Evolutionary conservation across 305 asterid genomes (phyloP), one percentile per base, ranked within the genome.

Genomic region (Fraxinus paxiana): DNA sequence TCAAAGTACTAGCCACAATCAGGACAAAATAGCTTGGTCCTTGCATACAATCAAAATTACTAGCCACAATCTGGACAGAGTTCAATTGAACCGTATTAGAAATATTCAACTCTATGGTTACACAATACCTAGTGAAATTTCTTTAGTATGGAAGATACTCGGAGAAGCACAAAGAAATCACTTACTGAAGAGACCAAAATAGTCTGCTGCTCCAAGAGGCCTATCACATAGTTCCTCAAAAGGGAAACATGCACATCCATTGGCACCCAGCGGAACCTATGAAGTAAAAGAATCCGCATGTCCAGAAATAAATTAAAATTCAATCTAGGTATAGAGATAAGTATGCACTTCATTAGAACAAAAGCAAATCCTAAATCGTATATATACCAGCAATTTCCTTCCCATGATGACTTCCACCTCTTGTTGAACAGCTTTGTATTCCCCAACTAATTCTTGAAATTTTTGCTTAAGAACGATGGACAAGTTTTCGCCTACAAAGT

Each of bases 341-440:
- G 26, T 18, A 54, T 48, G 72, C 59, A 4, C 9, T 61, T 34
- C 34, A 33, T 13, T 41, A 63, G 43, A 4, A 61, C 5, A 75
- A 30, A 28, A 22, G 74, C 34, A 65, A 38, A 81, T 75, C 75
- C 46, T 37, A 77, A 71, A 9, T 8, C 7, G 37, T 12, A 37
- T 28, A 83, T 82, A 26, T 82, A 95, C 98, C 90, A 79, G 89
- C 83, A 95, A 85, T 87, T 89, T 93, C 87, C 98, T 92, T 59
- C 98, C 98, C 98, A 95, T 95, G 82, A 95, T 92, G 82, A 95
- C 98, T 83, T 95, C 98, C 63, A 93, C 98, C 82, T 87, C 97
- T 79, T 91, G 97, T 8, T 94, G 94, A 81, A 87, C 81, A 59
- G 94, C 91, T 75, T 61, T 67, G 73, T 86, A 87, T 17, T 91